A percentile compares a stretch with the other conserved stretches of the same genome.
phyloP scores from a whole-genome alignment of 768 basidiomycete species.

The Saitozyma sp. region DNA sequence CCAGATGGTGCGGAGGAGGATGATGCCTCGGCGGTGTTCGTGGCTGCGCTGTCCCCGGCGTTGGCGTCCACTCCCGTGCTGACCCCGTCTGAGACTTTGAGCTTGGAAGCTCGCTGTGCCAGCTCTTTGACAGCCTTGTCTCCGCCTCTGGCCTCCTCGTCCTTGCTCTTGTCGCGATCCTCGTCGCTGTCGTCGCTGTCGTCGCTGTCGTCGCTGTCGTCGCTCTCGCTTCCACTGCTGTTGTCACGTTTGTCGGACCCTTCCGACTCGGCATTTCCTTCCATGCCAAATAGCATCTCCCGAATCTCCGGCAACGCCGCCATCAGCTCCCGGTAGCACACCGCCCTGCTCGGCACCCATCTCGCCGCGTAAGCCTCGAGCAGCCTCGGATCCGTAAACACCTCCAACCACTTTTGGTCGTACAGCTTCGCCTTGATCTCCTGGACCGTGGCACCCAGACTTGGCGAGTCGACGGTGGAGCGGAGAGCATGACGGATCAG shows the following conservation, averaged over 20 bases:
- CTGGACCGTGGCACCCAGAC: slow-evolving; percentile 36
- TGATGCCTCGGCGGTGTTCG: not conserved
- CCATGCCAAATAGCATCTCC: slow-evolving; percentile 9
- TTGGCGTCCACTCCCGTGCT: not conserved
- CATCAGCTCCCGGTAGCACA: slow-evolving; percentile 49
- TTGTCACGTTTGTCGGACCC: slow-evolving; percentile 13
- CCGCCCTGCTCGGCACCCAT: slow-evolving; percentile 50
- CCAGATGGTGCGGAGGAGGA: slow-evolving; percentile 1
- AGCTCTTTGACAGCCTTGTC: not conserved
- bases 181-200: slow-evolving; percentile 1
- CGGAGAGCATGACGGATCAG: slow-evolving; percentile 29
- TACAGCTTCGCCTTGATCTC: slow-evolving; percentile 45
- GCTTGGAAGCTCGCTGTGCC: too few species aligned
- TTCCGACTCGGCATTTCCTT: not conserved
- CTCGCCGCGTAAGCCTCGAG: slow-evolving; percentile 47
- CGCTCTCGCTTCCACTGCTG: not conserved
- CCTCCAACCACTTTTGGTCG: slow-evolving; percentile 49
- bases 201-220: slow-evolving; percentile 18
- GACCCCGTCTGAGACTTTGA: not conserved
- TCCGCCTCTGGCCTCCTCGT: not conserved
- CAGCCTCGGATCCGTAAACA: slow-evolving; percentile 35
- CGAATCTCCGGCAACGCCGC: slow-evolving; percentile 10
- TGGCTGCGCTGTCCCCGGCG: not conserved
- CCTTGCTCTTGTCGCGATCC: not conserved
- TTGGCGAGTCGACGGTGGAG: slow-evolving; percentile 26